Evolutionary conservation across 768 basidiomycete species (phyloP).

Genomic region (Boletus huronensis): DNA sequence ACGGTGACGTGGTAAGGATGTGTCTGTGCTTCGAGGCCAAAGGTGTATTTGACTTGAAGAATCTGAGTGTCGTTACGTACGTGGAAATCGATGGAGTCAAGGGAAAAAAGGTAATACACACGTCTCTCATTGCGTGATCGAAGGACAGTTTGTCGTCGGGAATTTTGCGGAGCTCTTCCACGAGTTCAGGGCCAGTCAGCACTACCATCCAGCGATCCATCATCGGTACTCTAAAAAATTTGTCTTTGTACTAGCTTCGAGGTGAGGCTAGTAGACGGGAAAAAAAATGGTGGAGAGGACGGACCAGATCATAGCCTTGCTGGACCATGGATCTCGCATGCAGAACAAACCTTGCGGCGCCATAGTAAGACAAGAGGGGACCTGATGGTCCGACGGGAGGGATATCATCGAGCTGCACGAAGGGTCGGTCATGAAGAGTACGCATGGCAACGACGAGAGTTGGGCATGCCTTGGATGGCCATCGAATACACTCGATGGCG

Average conservation of each 20-base stretch:
- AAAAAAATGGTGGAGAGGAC: conserved; percentile 5
- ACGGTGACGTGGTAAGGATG: conserved; percentile 37
- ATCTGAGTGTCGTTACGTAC: conserved; percentile 28
- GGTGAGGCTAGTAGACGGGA: conserved; percentile 13
- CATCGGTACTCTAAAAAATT: conserved; percentile 42
- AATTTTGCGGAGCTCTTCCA: conserved; percentile 51
- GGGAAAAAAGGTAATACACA: conserved; percentile 20
- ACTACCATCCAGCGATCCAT: conserved; percentile 47
- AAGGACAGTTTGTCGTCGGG: conserved; percentile 46
- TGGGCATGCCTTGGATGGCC: conserved; percentile 26
- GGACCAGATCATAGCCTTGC: conserved; percentile 36
- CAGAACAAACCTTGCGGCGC: conserved; percentile 28
- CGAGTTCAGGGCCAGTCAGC: conserved; percentile 37
- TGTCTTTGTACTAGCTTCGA: conserved; percentile 27
- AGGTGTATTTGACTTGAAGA: conserved; percentile 37
- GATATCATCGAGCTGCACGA: conserved; percentile 27
- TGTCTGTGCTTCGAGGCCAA: conserved; percentile 33
- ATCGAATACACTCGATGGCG: conserved; percentile 17
- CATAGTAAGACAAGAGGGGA: conserved; percentile 33
- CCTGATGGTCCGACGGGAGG: conserved; percentile 36
- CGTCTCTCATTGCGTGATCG: conserved; percentile 38
- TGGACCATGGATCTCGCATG: conserved; percentile 34
- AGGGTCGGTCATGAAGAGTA: not conserved
- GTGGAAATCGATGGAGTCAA: conserved; percentile 5
- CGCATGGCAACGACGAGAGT: not conserved